These are phyloP conservation scores for Eimeria sp. DNA, from an alignment of 169 alveolate genomes.

Conservation along the genomic window DNA sequence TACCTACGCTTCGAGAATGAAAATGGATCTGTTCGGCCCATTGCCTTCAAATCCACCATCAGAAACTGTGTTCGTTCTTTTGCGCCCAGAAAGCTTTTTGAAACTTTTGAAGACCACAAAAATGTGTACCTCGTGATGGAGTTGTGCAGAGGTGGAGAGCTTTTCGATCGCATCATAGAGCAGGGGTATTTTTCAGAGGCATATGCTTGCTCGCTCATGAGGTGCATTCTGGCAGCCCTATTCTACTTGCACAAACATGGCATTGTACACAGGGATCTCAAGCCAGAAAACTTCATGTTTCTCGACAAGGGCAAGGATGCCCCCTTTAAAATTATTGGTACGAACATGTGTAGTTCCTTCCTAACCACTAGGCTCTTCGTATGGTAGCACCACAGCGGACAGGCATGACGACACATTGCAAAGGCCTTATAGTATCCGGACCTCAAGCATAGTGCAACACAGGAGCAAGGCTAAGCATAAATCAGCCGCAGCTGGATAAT, in stretches of 20 bases:
- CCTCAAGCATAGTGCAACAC: neutral
- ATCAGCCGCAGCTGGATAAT: neutral
- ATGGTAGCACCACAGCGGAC: neutral
- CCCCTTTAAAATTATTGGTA: conserved; percentile 89
- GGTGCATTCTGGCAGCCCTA: conserved; percentile 95
- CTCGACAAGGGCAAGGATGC: conserved; percentile 88
- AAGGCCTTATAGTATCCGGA: neutral
- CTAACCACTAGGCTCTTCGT: neutral
- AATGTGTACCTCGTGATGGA: conserved; percentile 92
- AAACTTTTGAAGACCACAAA: conserved; percentile 90
- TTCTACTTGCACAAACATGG: conserved; percentile 95
- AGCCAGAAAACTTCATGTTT: conserved; percentile 94
- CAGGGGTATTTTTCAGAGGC: conserved; percentile 93
- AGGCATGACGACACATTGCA: neutral
- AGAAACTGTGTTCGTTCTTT: neutral
- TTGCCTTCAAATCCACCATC: neutral
- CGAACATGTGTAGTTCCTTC: neutral
- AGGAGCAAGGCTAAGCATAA: neutral
- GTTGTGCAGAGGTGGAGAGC: conserved; percentile 96
- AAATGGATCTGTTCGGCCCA: neutral
- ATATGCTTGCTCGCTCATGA: conserved; percentile 95
- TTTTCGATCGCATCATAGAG: conserved; percentile 94
- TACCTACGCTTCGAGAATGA: neutral
- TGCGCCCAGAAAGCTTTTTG: conserved; percentile 87
- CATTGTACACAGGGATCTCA: conserved; percentile 95